Percentiles rank a stretch among this genome's conserved stretches.
These are phyloP conservation scores for Tulasnella sp. DNA, from an alignment of 768 basidiomycete species.

Conservation along the genomic window DNA sequence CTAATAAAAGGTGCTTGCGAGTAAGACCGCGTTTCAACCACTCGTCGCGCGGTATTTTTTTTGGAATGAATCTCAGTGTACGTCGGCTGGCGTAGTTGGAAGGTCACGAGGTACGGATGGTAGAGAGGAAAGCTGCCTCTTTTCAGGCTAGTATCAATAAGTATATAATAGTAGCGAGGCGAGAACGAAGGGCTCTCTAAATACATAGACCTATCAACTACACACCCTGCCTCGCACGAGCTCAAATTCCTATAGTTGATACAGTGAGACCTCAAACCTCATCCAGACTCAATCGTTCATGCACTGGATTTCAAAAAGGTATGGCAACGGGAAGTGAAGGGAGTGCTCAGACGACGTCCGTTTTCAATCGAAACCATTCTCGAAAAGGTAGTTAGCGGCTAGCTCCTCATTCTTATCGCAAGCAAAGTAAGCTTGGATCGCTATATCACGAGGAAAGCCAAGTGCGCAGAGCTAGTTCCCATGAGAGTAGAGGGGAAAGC, in stretches of 20 bases:
- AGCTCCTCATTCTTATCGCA: constrained; percentile 97
- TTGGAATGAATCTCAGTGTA: background rate
- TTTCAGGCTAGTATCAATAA: background rate
- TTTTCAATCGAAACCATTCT: constrained; percentile 34
- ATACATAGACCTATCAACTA: background rate
- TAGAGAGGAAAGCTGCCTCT: background rate
- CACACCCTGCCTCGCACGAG: background rate
- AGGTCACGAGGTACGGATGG: background rate
- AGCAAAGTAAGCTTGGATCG: constrained; percentile 84
- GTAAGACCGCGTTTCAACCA: no score
- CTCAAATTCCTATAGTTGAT: background rate
- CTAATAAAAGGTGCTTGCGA: no score
- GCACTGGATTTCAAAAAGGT: background rate
- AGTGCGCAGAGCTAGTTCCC: constrained; percentile 63
- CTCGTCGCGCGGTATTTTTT: no score
- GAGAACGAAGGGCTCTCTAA: no score
- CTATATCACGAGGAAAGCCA: constrained; percentile 76
- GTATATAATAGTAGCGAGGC: constrained; percentile 1
- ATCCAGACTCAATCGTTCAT: background rate
- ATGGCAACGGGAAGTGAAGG: background rate
- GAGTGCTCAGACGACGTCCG: background rate
- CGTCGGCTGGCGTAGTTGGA: background rate
- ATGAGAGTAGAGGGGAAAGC: background rate
- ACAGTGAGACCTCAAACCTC: background rate
- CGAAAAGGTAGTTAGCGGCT: constrained; percentile 90